Percentiles rank a stretch among this genome's conserved stretches.
phyloP scores from a whole-genome alignment of 768 basidiomycete genomes.

The Boletellus ananas region DNA sequence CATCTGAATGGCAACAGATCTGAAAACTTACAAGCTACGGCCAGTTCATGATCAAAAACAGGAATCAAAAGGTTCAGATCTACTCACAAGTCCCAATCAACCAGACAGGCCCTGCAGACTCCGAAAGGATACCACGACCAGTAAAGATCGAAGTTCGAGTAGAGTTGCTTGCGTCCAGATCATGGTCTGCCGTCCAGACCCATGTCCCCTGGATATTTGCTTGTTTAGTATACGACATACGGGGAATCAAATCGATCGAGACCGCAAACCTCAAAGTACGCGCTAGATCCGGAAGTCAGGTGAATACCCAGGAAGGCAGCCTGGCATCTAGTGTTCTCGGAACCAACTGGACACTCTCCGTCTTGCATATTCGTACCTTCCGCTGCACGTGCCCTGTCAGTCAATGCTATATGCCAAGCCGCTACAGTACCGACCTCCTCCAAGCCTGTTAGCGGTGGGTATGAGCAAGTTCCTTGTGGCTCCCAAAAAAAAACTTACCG shows the following conservation, averaged over 20 bases:
- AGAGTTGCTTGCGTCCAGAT: conserved; percentile 46
- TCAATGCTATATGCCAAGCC: neutral
- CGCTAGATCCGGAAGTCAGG: conserved; percentile 49
- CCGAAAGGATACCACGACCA: conserved; percentile 70
- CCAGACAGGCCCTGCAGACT: conserved; percentile 77
- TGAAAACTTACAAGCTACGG: conserved; percentile 20
- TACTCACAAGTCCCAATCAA: conserved; percentile 59
- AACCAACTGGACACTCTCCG: conserved; percentile 40
- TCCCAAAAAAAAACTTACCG: conserved; percentile 13
- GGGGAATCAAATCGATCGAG: neutral
- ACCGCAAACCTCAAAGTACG: conserved; percentile 55
- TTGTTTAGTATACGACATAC: neutral
- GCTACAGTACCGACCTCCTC: conserved; percentile 20
- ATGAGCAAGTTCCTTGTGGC: neutral
- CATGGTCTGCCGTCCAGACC: conserved; percentile 80
- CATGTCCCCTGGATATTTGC: conserved; percentile 51
- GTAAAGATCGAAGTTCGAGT: conserved; percentile 52
- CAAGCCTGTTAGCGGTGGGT: conserved; percentile 14
- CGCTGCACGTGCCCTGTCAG: conserved; percentile 30
- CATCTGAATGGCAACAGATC: neutral
- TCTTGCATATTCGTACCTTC: conserved; percentile 52
- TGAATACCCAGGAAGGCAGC: conserved; percentile 68
- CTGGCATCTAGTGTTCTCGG: conserved; percentile 43
- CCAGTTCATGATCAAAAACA: neutral
- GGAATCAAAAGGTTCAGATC: neutral